A percentile compares a stretch with the other conserved stretches of the same genome.
phyloP scores from a whole-genome alignment of 202 grass and related monocot genomes.

The Digitaria exilis region DNA sequence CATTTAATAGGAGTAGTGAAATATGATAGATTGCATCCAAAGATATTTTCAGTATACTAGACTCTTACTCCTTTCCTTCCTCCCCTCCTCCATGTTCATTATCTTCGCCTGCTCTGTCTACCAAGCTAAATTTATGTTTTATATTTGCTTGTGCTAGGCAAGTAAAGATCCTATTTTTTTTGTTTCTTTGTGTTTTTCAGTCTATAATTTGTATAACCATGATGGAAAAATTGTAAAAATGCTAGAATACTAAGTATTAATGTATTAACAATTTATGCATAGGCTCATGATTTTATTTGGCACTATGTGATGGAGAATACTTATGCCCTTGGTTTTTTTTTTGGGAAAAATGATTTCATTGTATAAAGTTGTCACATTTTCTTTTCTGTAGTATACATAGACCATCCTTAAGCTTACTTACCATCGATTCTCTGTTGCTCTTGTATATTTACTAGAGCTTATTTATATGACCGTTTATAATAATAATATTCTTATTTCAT shows the following conservation, averaged over 20 bases:
- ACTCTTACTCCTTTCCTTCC: background rate
- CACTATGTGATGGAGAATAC: background rate
- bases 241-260: constrained; percentile 9
- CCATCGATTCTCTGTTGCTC: constrained; percentile 7
- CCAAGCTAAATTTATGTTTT: background rate
- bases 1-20: constrained; percentile 2
- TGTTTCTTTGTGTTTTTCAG: background rate
- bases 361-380: background rate
- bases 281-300: background rate
- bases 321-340: constrained; percentile 18
- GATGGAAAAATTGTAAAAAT: constrained; percentile 3
- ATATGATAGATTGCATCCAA: constrained; percentile 26
- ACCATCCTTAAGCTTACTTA: constrained; percentile 21
- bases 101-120: constrained; percentile 23
- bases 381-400: constrained; percentile 18
- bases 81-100: constrained; percentile 1
- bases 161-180: background rate
- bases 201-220: constrained; percentile 19
- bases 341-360: constrained; percentile 2
- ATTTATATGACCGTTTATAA: constrained; percentile 28
- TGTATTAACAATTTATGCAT: background rate
- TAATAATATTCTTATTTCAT: constrained; percentile 35
- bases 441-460: constrained; percentile 2
- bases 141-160: constrained; percentile 24
- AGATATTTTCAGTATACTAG: background rate